A percentile compares a stretch with the other conserved stretches of the same genome.
These are phyloP conservation scores for Ogataea glucozyma DNA, from an alignment of 805 yeast genomes.

Conservation along the genomic window DNA sequence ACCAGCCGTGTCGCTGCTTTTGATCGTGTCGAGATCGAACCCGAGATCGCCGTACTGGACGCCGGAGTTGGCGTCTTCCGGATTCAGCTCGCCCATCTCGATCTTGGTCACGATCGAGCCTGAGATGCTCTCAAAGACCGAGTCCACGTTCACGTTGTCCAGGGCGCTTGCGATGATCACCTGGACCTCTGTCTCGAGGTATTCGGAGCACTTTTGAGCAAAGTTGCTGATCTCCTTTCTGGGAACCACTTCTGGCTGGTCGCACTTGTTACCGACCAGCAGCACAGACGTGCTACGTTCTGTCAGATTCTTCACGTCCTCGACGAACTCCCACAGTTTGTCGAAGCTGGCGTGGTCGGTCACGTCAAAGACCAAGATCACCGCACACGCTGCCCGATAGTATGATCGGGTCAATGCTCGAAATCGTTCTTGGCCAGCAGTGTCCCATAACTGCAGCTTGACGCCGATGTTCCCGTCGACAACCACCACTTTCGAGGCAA, in stretches of 20 bases:
- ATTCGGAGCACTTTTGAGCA: constrained; percentile 26
- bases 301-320: constrained; percentile 35
- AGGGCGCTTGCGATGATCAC: constrained; percentile 43
- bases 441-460: constrained; percentile 33
- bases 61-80: constrained; percentile 46
- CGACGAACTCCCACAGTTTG: constrained; percentile 33
- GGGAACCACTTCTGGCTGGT: constrained; percentile 20
- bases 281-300: constrained; percentile 31
- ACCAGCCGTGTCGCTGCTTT: constrained; percentile 9
- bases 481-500: constrained; percentile 35
- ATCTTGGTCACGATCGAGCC: constrained; percentile 45
- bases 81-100: constrained; percentile 49
- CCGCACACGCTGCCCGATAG: constrained; percentile 41
- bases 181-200: constrained; percentile 36
- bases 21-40: constrained; percentile 19
- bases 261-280: constrained; percentile 39
- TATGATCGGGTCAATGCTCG: constrained; percentile 40
- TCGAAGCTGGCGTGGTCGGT: constrained; percentile 28
- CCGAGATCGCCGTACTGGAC: constrained; percentile 48
- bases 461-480: constrained; percentile 25
- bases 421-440: constrained; percentile 32
- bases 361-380: constrained; percentile 38
- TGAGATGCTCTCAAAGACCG: constrained; percentile 41
- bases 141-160: constrained; percentile 42
- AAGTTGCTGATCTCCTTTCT: constrained; percentile 16